Base-by-base conservation (phyloP, 768 basidiomycete species). In the Lactarius hatsudake region DNA sequence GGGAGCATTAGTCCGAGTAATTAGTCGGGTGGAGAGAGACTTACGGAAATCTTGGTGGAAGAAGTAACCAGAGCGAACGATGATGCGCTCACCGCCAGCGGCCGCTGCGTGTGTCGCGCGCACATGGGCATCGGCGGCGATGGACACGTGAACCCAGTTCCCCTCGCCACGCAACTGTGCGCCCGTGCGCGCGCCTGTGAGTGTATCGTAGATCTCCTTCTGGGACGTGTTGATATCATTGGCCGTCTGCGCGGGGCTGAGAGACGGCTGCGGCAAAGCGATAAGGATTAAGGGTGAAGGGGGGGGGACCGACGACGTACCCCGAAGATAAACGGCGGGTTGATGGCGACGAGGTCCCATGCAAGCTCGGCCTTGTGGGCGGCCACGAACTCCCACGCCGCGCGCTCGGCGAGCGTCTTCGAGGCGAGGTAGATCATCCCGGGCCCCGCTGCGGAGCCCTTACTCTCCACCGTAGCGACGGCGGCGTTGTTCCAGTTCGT, bases 331-430 rank as follows among this genome's bases (percentile, higher is more conserved):
- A 1, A 84, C 15, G 87, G 84, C 30, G 87, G 87, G 71, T 84
- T 84, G 42, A 87, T 66, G 12, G 81, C 80, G 1, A 80, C 77
- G 26, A 88, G 69, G 66, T 87, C 87, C 82, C 83, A 87, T 1
- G 73, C 66, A 23, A 84, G 73, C 48, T 77, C 73, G 17, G 51
- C 59, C 62, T 83, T 82, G 69, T 85, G 77, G 61, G 81, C 69
- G 38, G 82, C 73, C 43, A 81, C 73, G 68, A 80, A 82, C 10
- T 77, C 75, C 85, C 86, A 87, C 6, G 85, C 85, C 17, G 82
- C 82, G 71, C 77, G 79, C 77, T 90, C 88, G 1, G 88, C 86
- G 6, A 87, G 78, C 1, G 80, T 80, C 79, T 89, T 89, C 18
- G 81, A 76, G 10, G 82, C 86, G n/a, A 79, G 72, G 73, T 92